A percentile compares a stretch with the other conserved stretches of the same genome.
These are phyloP conservation scores for Colletotrichum coccodes DNA, from an alignment of 2,329 filamentous ascomycete genomes.

Conservation along the genomic window DNA sequence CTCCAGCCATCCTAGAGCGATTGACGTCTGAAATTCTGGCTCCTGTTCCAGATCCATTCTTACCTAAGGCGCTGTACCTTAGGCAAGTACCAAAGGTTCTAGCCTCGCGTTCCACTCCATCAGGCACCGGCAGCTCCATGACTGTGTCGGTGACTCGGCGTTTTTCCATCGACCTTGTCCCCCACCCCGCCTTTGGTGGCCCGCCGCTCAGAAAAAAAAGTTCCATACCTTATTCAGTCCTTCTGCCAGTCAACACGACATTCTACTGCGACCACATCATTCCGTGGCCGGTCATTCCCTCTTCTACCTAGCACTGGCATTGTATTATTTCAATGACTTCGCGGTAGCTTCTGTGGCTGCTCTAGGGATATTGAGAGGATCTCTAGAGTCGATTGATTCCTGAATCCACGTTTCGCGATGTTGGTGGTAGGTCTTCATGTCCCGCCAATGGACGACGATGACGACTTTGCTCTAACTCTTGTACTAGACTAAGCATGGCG, in stretches of 20 bases:
- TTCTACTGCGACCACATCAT: neutral
- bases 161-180: slow-evolving; percentile 28
- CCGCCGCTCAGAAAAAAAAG: slow-evolving; percentile 31
- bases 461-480: slow-evolving; percentile 1
- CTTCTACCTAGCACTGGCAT: slow-evolving; percentile 4
- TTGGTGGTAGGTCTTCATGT: slow-evolving; percentile 58
- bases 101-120: slow-evolving; percentile 13
- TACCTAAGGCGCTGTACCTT: slow-evolving; percentile 6
- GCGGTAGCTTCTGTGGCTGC: slow-evolving; percentile 77
- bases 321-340: slow-evolving; percentile 63
- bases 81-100: slow-evolving; percentile 5
- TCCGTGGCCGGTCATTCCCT: neutral
- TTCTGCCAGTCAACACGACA: slow-evolving; percentile 18
- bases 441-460: neutral
- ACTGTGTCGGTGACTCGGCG: slow-evolving; percentile 30
- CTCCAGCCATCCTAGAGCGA: neutral
- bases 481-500: slow-evolving; percentile 73
- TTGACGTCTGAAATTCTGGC: neutral
- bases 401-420: slow-evolving; percentile 40
- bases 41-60: neutral
- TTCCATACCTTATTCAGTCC: slow-evolving; percentile 15
- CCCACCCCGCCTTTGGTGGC: slow-evolving; percentile 32
- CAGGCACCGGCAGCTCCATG: slow-evolving; percentile 25
- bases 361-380: slow-evolving; percentile 83
- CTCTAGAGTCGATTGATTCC: slow-evolving; percentile 76